Base-by-base conservation (phyloP, 192 early-diverging fungal genomes). In the Endogone sp. region DNA sequence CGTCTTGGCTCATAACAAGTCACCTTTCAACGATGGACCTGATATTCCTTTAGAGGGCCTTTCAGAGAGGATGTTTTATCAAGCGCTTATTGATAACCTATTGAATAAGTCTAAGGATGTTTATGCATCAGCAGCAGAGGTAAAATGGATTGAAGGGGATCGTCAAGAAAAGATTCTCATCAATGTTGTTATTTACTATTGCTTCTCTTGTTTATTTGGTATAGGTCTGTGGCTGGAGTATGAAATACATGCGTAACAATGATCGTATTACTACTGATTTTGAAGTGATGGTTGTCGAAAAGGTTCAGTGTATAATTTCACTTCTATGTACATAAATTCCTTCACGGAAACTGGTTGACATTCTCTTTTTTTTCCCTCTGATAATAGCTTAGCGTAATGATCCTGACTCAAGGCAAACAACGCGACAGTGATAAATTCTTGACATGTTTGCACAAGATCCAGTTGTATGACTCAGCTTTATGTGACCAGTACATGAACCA, bases 41-140 rank as follows among this genome's bases (percentile, higher is more conserved):
- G 81, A 80, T 55, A 67, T 79, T 29, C 73, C 73, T 23, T 64
- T 81, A 0, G 77, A 73, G 2, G 75, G 64, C 1, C 54, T 84
- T 29, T 70, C 69, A 0, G 78, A 83, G 37, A 37, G 31, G 11
- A 59, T 71, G n/a, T 86, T 79, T 70, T 84, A 81, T 65, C 65
- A 66, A 8, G 71, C 71, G 6, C 61, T 86, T n/a, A 65, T 79
- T 22, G 69, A 76, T 37, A 80, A 78, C 60, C 71, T 92, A 54
- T 58, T 62, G 11, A 72, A 79, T 29, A 69, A 56, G 2, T 56
- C 70, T 2, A 72, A 63, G 54, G 67, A 70, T 23, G 75, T 89
- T 4, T 84, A 79, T 70, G 67, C 81, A 3, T 73, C 82, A 28
- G 66, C 82, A n/a, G 88, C 90, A 8, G 90, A 90, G 75, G 80